phyloP scores from a whole-genome alignment of 805 yeast species.

The Lipomyces kockii region DNA sequence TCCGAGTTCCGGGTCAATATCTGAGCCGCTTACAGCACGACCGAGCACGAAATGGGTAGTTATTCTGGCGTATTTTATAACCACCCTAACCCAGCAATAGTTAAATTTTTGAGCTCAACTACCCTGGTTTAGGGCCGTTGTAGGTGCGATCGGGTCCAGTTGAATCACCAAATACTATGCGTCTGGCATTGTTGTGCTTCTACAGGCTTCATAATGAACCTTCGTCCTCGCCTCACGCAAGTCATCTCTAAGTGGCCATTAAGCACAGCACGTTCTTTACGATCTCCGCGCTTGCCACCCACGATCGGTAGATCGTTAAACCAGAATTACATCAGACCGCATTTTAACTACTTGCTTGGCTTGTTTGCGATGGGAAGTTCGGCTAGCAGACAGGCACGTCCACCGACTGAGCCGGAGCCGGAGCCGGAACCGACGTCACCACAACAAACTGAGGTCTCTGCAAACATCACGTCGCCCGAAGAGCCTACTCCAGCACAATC shows the following conservation, averaged over 20 bases:
- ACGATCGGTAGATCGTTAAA: not conserved
- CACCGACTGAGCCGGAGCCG: not conserved
- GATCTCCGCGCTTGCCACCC: not conserved
- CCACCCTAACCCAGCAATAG: not conserved
- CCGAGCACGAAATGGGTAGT: not conserved
- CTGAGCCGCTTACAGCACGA: not conserved
- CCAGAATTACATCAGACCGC: not conserved
- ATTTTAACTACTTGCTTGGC: not conserved
- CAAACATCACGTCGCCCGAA: not conserved
- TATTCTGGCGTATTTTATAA: not conserved
- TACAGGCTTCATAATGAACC: not conserved
- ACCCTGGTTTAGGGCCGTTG: not conserved
- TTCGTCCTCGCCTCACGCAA: not conserved
- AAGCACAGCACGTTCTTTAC: not conserved
- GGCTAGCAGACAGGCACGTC: not conserved
- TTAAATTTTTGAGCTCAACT: not conserved
- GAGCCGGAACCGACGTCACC: not conserved
- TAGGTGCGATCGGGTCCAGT: not conserved
- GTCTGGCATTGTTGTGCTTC: not conserved
- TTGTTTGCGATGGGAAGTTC: not conserved
- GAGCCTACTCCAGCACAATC: not conserved
- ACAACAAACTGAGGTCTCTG: not conserved
- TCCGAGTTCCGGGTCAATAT: not conserved
- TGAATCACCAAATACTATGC: not conserved
- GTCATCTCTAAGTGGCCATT: not conserved